Conservation (phyloP, 2,329 filamentous ascomycete genomes). For the Diaporthe vaccinii region DNA sequence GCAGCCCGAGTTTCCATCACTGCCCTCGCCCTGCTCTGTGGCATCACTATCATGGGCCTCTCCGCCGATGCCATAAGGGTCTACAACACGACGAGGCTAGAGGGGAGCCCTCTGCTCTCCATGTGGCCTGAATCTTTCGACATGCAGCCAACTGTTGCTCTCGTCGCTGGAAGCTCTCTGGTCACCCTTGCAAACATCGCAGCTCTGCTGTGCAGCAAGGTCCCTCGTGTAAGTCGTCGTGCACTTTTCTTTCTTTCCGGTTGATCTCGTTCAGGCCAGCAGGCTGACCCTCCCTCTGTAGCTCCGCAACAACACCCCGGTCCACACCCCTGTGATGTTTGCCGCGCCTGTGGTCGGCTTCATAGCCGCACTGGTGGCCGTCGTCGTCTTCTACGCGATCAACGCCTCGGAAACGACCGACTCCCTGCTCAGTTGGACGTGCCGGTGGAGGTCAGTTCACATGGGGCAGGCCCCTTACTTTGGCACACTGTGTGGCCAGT, state of each 20-base stretch:
- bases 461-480: conserved; percentile 69
- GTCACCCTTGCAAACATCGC: conserved; percentile 62
- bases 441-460: conserved; percentile 68
- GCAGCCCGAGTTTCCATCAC: conserved; percentile 62
- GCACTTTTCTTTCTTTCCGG: neutral
- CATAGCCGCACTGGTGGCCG: conserved; percentile 63
- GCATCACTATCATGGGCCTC: conserved; percentile 66
- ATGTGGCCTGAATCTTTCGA: conserved; percentile 72
- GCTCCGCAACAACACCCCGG: conserved; percentile 54
- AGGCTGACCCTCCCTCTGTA: conserved; percentile 43
- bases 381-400: conserved; percentile 70
- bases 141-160: conserved; percentile 67
- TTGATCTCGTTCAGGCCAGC: neutral
- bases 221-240: conserved; percentile 63
- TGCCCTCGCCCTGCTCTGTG: conserved; percentile 63
- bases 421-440: conserved; percentile 73
- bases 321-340: conserved; percentile 55
- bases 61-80: conserved; percentile 67
- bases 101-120: conserved; percentile 62
- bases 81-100: conserved; percentile 67
- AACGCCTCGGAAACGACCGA: conserved; percentile 66
- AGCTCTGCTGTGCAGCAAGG: conserved; percentile 63
- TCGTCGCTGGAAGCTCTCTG: conserved; percentile 65
- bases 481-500: conserved; percentile 68
- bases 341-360: conserved; percentile 58